Conservation (phyloP, 345 rosid genomes). For the Linum lewisii region DNA sequence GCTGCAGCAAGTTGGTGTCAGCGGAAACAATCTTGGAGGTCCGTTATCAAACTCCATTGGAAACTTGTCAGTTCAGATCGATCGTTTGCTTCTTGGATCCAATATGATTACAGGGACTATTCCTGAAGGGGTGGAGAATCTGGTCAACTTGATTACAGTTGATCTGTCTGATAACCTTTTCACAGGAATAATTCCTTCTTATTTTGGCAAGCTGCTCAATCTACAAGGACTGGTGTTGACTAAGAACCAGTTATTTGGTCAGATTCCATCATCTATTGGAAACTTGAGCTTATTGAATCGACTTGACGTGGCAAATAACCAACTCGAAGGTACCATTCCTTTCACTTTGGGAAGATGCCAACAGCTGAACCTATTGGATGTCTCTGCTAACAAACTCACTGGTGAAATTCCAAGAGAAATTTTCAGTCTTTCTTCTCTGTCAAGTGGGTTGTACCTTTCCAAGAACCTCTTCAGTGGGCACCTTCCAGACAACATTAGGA, state of each 20-base stretch:
- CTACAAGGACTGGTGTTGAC: background rate
- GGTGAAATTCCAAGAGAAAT: background rate
- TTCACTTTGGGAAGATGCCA: background rate
- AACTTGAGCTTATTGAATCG: background rate
- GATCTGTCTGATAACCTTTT: background rate
- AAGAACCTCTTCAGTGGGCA: background rate
- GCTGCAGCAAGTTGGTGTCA: constrained; percentile 1
- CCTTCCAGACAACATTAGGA: background rate
- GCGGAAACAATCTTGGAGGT: constrained; percentile 14
- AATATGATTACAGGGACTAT: constrained; percentile 7
- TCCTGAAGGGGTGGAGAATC: constrained; percentile 2
- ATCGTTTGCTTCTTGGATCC: constrained; percentile 1
- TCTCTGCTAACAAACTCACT: background rate
- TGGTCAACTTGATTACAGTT: constrained; percentile 3
- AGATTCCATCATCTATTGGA: background rate
- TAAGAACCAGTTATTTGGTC: background rate
- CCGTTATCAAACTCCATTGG: constrained; percentile 13
- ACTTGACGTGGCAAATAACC: background rate
- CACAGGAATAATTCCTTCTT: background rate
- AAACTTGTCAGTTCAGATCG: constrained; percentile 16
- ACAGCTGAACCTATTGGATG: background rate
- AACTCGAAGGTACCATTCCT: constrained; percentile 2
- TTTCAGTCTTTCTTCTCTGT: background rate
- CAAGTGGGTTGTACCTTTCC: background rate
- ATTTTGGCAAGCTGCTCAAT: background rate